phyloP scores from a whole-genome alignment of 768 basidiomycete species.

The Podaxis sp. region DNA sequence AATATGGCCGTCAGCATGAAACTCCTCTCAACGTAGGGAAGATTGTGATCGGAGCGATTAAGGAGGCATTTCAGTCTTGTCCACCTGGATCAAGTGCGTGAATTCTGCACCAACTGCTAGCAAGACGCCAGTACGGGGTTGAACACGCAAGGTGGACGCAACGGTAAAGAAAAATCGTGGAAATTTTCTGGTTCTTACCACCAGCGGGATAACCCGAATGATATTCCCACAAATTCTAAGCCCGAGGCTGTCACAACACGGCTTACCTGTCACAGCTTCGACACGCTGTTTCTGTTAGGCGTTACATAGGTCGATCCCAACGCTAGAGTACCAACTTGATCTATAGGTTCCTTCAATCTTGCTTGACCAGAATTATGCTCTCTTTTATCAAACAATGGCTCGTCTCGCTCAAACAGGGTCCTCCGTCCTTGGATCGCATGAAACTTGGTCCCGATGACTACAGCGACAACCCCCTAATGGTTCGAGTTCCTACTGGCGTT shows the following conservation, averaged over 20 bases:
- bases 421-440: slow-evolving; percentile 57
- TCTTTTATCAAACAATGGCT: slow-evolving; percentile 18
- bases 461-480: slow-evolving; percentile 66
- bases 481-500: slow-evolving; percentile 27
- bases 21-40: slow-evolving; percentile 71
- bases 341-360: background rate
- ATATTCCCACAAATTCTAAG: background rate
- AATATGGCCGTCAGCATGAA: slow-evolving; percentile 80
- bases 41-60: slow-evolving; percentile 83
- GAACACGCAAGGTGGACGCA: slow-evolving; percentile 46
- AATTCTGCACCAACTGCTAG: slow-evolving; percentile 45
- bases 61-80: slow-evolving; percentile 57
- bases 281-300: background rate
- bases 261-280: background rate
- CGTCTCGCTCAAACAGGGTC: slow-evolving; percentile 6
- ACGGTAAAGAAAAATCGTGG: slow-evolving; percentile 20
- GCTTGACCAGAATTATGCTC: slow-evolving; percentile 8
- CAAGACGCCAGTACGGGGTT: slow-evolving; percentile 58
- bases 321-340: background rate
- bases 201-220: background rate
- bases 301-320: background rate
- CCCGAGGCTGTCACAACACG: background rate
- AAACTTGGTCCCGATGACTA: slow-evolving; percentile 50
- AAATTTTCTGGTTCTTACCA: slow-evolving; percentile 16
- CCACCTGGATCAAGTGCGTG: slow-evolving; percentile 42